Evolutionary conservation across 1,139 yeast species (phyloP).

Genomic region (Candida sanyaensis): DNA sequence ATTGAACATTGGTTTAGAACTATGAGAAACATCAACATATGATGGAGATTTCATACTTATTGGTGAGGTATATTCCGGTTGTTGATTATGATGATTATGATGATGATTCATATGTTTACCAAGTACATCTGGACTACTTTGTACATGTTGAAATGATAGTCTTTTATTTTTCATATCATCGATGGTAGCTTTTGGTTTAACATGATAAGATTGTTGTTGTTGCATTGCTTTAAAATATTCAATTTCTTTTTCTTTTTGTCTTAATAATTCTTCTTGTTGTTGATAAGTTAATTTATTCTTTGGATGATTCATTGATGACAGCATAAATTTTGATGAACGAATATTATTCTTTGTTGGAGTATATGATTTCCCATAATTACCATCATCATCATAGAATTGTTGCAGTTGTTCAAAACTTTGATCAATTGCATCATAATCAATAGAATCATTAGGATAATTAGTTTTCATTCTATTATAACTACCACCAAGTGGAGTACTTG

Average conservation of each 20-base stretch:
- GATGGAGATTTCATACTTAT: conserved; percentile 9
- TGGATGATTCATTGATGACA: conserved; percentile 23
- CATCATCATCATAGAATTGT: conserved; percentile 2
- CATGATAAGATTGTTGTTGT: conserved; percentile 33
- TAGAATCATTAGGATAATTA: conserved; percentile 22
- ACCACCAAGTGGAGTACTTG: conserved; percentile 18
- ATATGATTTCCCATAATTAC: conserved; percentile 8
- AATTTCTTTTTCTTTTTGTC: conserved; percentile 31
- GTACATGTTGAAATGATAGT: conserved; percentile 17
- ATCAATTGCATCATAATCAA: conserved; percentile 25
- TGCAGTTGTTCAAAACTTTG: conserved; percentile 23
- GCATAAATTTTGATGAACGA: conserved; percentile 20
- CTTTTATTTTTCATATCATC: conserved; percentile 17
- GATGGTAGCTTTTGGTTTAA: conserved; percentile 18
- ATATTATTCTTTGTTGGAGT: conserved; percentile 17
- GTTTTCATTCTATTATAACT: conserved; percentile 17
- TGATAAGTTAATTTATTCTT: conserved; percentile 19
- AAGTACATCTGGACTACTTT: conserved; percentile 5
- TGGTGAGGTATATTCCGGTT: conserved; percentile 3
- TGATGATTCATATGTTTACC: background rate
- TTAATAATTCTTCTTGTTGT: conserved; percentile 20
- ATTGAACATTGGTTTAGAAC: conserved; percentile 16
- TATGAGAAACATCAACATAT: conserved; percentile 7
- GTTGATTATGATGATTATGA: background rate
- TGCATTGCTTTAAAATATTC: conserved; percentile 33